Evolutionary conservation across 805 yeast species (phyloP), one percentile per base, ranked within the genome.

Genomic region (Torulaspora gathmanii): DNA sequence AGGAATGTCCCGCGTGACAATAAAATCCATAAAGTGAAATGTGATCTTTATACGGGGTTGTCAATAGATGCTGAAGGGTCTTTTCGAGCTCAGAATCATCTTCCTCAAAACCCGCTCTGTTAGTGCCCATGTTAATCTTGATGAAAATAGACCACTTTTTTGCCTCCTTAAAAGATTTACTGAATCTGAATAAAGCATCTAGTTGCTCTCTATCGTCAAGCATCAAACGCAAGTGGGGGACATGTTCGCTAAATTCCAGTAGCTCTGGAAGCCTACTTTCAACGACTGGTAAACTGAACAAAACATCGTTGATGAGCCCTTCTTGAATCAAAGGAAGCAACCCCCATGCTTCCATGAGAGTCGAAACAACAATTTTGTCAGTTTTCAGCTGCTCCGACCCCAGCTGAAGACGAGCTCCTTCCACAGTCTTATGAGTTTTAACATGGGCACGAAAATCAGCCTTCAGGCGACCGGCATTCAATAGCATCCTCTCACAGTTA

Each of bases 401-500:
- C 9, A 40, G 22, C 13, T 42, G 45, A 3, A 35, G 34, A 19
- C 26, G 40, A 4, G 45, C 35, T 12, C 45, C 45, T 20, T 42
- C 40, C 10, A 29, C 28, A 20, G 45, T 35, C 20, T 42, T 42
- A 29, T 42, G 45, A 17, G 41, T 42, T 19, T 42, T 42, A 13
- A 42, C 40, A 36, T 42, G 45, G n/a, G 45, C 45, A 42, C 45
- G 45, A 36, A 42, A 42, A 23, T 35, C 40, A 1, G 40, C 40
- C 3, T 56, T 51, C 35, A 77, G 56, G 1, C 58, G 55, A 1
- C 47, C 42, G 1, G 78, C 73, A 49, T 68, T 70, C 6, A 54
- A 51, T 6, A 77, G 69, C 81, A 77, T 77, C 22, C 60, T 63
- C n/a, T 65, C 65, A 45, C 73, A 65, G 54, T 78, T 77, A 23